Percentiles rank a stretch among this genome's conserved stretches.
These are phyloP conservation scores for Lasiodiplodia sp. DNA, from an alignment of 2,329 filamentous ascomycete genomes.

Conservation along the genomic window DNA sequence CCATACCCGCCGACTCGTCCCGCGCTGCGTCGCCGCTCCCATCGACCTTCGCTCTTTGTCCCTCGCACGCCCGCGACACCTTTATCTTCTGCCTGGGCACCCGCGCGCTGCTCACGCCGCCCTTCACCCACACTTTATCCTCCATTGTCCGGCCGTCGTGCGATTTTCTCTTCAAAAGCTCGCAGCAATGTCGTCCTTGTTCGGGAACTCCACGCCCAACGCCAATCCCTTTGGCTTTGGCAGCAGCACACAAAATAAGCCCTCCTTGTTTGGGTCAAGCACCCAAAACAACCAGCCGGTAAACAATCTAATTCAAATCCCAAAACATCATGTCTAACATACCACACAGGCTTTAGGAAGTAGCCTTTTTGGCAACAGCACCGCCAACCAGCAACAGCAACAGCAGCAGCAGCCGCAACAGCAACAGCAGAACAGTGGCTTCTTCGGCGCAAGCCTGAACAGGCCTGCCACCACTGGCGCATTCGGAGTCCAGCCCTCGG, in stretches of 20 bases:
- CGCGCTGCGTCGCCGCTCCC: background rate
- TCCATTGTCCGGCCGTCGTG: slow-evolving; percentile 9
- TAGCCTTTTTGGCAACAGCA: slow-evolving; percentile 50
- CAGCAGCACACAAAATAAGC: slow-evolving; percentile 28
- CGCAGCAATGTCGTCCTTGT: slow-evolving; percentile 21
- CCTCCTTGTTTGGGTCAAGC: slow-evolving; percentile 14
- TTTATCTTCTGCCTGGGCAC: background rate
- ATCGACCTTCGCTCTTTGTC: background rate
- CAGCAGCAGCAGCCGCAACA: slow-evolving; percentile 4
- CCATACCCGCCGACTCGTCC: background rate
- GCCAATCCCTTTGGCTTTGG: slow-evolving; percentile 23
- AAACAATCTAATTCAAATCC: background rate
- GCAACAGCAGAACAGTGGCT: slow-evolving; percentile 28
- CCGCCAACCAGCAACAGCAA: slow-evolving; percentile 31
- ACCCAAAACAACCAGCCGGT: slow-evolving; percentile 15
- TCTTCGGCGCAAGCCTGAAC: slow-evolving; percentile 30
- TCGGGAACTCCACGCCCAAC: background rate
- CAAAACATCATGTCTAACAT: background rate
- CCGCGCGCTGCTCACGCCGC: slow-evolving; percentile 5
- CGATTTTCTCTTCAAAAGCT: background rate
- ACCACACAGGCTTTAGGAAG: slow-evolving; percentile 33
- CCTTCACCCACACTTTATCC: background rate
- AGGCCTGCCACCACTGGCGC: slow-evolving; percentile 45
- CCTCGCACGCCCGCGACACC: background rate
- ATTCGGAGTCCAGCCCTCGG: slow-evolving; percentile 5